phyloP scores from a whole-genome alignment of 1,139 yeast genomes.

The Geotrichum restrictum region DNA sequence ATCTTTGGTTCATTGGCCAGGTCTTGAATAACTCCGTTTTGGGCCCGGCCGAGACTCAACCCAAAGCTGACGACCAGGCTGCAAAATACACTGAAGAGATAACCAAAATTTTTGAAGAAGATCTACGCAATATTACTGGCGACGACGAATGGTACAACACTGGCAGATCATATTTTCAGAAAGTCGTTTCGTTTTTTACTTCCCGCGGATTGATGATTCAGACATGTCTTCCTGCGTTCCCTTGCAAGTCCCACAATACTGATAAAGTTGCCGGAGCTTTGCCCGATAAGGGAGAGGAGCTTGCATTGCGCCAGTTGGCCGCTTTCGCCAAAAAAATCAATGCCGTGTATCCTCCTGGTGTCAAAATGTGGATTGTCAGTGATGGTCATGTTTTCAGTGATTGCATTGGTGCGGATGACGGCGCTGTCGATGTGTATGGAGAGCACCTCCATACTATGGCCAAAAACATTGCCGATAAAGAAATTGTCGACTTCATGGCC shows the following conservation, averaged over 20 bases:
- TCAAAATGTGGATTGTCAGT: conserved; percentile 22
- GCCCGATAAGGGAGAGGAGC: conserved; percentile 23
- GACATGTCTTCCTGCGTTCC: conserved; percentile 22
- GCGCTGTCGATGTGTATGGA: conserved; percentile 20
- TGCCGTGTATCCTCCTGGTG: conserved; percentile 19
- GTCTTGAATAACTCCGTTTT: conserved; percentile 5
- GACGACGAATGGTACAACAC: conserved; percentile 17
- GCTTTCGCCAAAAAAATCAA: conserved; percentile 10
- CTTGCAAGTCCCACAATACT: conserved; percentile 22
- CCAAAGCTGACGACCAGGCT: neutral
- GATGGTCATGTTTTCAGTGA: conserved; percentile 23
- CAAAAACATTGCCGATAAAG: conserved; percentile 8
- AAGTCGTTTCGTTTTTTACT: conserved; percentile 15
- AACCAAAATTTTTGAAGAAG: conserved; percentile 17
- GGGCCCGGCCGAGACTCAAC: neutral
- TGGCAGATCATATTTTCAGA: conserved; percentile 13
- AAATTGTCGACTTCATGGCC: conserved; percentile 17
- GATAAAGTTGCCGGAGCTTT: conserved; percentile 17
- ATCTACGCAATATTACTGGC: conserved; percentile 16
- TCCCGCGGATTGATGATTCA: conserved; percentile 13
- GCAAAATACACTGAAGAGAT: conserved; percentile 1
- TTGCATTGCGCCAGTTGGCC: conserved; percentile 16
- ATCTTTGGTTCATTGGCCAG: conserved; percentile 18
- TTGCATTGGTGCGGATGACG: conserved; percentile 22
- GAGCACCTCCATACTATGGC: conserved; percentile 13